A percentile compares a stretch with the other conserved stretches of the same genome.
These are phyloP conservation scores for Fusarium agapanthi DNA, from an alignment of 2,329 filamentous ascomycete genomes.

Conservation along the genomic window DNA sequence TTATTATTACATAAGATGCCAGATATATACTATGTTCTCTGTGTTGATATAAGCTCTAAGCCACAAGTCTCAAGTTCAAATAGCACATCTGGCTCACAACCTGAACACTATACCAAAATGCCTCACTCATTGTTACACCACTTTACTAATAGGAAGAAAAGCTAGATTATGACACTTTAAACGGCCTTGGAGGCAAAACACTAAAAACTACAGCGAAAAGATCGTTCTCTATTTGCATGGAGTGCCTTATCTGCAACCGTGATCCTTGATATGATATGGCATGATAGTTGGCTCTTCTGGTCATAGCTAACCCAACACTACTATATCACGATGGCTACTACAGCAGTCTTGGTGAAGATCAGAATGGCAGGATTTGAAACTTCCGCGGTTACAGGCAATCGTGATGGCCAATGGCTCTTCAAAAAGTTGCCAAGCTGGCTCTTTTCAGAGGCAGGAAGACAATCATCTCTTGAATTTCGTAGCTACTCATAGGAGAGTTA, in stretches of 20 bases:
- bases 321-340: not conserved
- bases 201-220: accelerated
- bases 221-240: not conserved
- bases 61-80: not conserved
- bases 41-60: not conserved
- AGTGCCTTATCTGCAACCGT: not conserved
- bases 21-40: accelerated
- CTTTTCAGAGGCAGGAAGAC: not conserved
- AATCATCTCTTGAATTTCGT: not conserved
- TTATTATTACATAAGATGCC: accelerated
- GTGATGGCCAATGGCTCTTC: not conserved
- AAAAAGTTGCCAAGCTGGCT: not conserved
- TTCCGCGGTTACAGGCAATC: accelerated
- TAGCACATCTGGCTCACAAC: not conserved
- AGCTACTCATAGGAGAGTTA: not conserved
- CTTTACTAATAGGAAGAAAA: not conserved
- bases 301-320: not conserved
- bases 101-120: not conserved
- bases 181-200: not conserved
- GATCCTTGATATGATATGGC: not conserved
- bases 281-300: not conserved
- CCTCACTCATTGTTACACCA: accelerated
- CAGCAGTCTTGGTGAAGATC: not conserved
- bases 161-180: accelerated
- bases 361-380: accelerated